Evolutionary conservation across 1,284 basidiomycete genomes (phyloP).

Genomic region (Meripilus lineatus): DNA sequence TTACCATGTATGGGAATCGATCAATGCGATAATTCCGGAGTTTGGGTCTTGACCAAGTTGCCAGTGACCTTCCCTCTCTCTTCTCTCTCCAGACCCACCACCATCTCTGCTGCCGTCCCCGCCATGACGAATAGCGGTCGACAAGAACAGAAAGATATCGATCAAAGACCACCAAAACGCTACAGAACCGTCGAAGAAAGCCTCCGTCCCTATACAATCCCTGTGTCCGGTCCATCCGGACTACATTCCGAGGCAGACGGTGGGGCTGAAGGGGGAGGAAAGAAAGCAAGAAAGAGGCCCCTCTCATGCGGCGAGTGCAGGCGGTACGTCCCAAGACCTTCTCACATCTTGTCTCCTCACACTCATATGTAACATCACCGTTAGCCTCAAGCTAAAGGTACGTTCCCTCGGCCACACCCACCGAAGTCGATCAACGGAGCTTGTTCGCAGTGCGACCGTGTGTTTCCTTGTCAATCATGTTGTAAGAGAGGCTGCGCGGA

Average conservation of each 20-base stretch:
- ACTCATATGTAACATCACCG: not conserved
- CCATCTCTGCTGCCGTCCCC: constrained; percentile 6
- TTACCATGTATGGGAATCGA: not conserved
- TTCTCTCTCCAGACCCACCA: constrained; percentile 4
- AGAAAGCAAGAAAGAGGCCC: constrained; percentile 37
- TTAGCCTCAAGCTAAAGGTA: constrained; percentile 53
- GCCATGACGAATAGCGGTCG: constrained; percentile 12
- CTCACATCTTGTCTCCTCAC: constrained; percentile 1
- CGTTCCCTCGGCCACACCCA: too few species aligned
- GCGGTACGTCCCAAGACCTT: constrained; percentile 31
- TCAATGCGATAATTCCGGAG: not conserved
- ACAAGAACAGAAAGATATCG: constrained; percentile 17
- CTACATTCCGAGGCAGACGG: constrained; percentile 22
- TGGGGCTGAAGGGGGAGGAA: constrained; percentile 20
- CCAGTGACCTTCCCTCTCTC: too few species aligned
- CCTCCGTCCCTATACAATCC: constrained; percentile 8
- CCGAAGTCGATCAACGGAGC: constrained; percentile 10
- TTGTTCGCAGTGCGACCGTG: constrained; percentile 46
- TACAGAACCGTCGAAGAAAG: constrained; percentile 13
- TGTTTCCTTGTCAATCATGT: constrained; percentile 58
- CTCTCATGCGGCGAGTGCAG: constrained; percentile 57
- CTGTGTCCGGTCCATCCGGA: constrained; percentile 24
- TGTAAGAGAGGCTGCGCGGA: constrained; percentile 56
- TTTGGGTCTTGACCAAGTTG: too few species aligned
- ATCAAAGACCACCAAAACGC: constrained; percentile 21